phyloP scores from a whole-genome alignment of 441 rosid genomes.

The Arabidopsis hybrid region DNA sequence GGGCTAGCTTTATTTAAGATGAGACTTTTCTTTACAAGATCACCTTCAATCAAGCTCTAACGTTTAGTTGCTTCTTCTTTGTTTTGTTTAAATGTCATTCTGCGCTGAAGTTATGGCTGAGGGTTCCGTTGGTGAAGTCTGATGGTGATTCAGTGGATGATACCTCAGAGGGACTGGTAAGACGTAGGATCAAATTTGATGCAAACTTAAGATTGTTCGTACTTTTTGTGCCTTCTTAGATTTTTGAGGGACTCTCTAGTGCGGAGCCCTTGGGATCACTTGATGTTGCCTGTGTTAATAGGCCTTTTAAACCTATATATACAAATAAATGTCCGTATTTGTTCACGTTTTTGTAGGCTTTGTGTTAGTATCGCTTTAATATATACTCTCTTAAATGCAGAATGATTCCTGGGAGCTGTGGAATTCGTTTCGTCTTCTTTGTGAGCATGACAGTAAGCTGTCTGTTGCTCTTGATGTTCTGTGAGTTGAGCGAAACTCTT shows the following conservation, averaged over 20 bases:
- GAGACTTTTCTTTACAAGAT: not conserved
- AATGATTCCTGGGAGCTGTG: conserved; percentile 93
- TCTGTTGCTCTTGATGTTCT: conserved; percentile 83
- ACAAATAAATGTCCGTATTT: not conserved
- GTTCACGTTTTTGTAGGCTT: conserved; percentile 8
- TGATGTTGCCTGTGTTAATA: conserved; percentile 6
- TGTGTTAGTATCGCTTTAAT: not conserved
- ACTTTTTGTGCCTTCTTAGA: not conserved
- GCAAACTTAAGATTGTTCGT: conserved; percentile 9
- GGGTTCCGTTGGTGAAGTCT: conserved; percentile 79
- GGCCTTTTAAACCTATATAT: conserved; percentile 4
- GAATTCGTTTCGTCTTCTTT: conserved; percentile 91
- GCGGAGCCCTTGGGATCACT: not conserved
- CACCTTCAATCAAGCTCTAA: conserved; percentile 24
- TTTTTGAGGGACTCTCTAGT: not conserved
- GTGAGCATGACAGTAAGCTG: conserved; percentile 92
- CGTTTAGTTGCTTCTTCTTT: conserved; percentile 9
- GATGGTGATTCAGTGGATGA: conserved; percentile 68
- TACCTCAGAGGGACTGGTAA: conserved; percentile 61
- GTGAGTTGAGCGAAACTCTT: conserved; percentile 56
- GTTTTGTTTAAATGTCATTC: conserved; percentile 30
- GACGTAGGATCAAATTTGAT: conserved; percentile 31
- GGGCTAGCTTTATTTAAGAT: not conserved
- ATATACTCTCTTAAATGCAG: conserved; percentile 51
- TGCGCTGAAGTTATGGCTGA: conserved; percentile 85